Evolutionary conservation across 2,329 filamentous ascomycete genomes (phyloP), one percentile per base, ranked within the genome.

Genomic region (Penicillium sp.): DNA sequence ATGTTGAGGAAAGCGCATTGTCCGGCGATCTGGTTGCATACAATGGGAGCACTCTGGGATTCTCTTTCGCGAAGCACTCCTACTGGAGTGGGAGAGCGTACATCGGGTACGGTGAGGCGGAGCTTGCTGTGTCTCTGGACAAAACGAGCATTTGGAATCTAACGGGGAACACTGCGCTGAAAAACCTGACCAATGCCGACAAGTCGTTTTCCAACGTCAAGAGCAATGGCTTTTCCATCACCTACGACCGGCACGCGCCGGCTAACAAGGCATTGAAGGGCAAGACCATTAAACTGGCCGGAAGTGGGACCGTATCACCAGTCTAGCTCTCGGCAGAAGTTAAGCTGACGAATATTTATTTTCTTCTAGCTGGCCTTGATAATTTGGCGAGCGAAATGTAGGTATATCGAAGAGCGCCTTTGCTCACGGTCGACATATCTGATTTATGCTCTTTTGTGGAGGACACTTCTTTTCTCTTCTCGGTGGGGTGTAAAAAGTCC

Each of bases 11-110:
- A 47, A 73, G 68, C 2, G 53, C 49, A 5, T 53, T 76, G 3
- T 54, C 31, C 5, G 75, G 73, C 11, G 73, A 76, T 47, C 58
- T 77, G 8, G 71, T 76, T 7, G 71, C 72, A 1, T 76, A 75
- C 50, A 75, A 77, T 48, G 65, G 67, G 9, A 67, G 66, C 19
- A 56, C 57, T 11, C 65, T 67, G 29, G 35, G 48, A 19, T 68
- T 62, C 66, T 55, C 46, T 7, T 49, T 69, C 23, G 31, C 21
- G 0, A 41, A 65, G 7, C 54, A 65, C 13, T 66, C 64, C n/a
- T 51, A 30, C 8, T 69, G 67, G 62, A 67, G 62, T 7, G 67
- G 67, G 11, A 15, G 60, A 45, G 67, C 65, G 15, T 23, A 15
- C n/a, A 19, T 13, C 9, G 31, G 30, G 11, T 23, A 30, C 23